A percentile compares a stretch with the other conserved stretches of the same genome.
Conservation (phyloP, 805 yeast species). For the Kodamaea laetipori region DNA sequence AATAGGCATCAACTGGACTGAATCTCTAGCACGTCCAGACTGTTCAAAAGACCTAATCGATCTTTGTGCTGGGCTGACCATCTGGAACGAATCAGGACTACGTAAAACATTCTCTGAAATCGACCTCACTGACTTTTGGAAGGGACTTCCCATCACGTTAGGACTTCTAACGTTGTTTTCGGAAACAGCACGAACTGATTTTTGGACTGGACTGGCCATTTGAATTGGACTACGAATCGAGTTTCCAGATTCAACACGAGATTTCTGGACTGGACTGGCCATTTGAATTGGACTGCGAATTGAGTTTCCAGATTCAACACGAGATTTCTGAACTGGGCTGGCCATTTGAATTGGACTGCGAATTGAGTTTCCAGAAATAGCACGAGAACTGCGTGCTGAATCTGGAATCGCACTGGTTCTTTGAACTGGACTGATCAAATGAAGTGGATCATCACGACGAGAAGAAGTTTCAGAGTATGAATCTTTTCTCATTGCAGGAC, state of each 20-base stretch:
- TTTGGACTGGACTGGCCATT: not conserved
- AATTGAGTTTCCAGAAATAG: not conserved
- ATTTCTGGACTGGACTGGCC: not conserved
- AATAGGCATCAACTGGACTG: constrained; percentile 4
- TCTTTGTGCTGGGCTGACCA: constrained; percentile 1
- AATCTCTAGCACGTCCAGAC: constrained; percentile 1
- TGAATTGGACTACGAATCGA: not conserved
- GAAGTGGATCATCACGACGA: not conserved
- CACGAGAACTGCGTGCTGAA: not conserved
- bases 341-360: not conserved
- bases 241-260: not conserved
- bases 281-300: not conserved
- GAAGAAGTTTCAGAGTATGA: not conserved
- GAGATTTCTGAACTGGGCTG: not conserved
- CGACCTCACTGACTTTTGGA: not conserved
- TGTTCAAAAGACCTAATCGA: not conserved
- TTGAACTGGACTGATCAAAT: constrained; percentile 2
- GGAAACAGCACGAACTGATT: not conserved
- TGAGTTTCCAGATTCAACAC: not conserved
- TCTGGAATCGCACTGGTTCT: no score
- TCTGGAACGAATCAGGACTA: constrained; percentile 2
- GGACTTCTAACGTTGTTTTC: not conserved
- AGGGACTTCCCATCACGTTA: not conserved
- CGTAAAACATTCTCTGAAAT: not conserved
- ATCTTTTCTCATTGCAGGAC: not conserved